phyloP scores from a whole-genome alignment of 345 rosid genomes.

The Euclidium syriacum region DNA sequence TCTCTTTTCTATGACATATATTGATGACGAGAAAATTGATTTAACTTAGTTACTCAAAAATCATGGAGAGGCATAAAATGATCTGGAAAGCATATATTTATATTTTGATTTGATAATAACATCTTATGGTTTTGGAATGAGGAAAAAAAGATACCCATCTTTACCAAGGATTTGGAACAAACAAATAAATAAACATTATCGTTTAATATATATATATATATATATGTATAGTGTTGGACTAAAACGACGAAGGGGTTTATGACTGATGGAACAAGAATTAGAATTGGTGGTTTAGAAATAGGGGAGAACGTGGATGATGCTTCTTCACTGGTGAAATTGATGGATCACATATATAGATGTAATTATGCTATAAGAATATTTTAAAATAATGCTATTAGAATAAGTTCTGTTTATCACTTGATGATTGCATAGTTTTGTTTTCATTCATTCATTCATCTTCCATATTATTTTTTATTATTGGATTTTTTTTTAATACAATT shows the following conservation, averaged over 20 bases:
- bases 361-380: no score
- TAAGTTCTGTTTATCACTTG: constrained; percentile 30
- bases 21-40: constrained; percentile 7
- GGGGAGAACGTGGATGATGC: constrained; percentile 24
- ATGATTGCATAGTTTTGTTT: not conserved
- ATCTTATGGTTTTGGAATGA: constrained; percentile 21
- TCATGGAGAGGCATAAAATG: constrained; percentile 3
- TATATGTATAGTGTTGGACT: not conserved
- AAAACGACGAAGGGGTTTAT: constrained; percentile 3
- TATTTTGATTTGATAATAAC: constrained; percentile 16
- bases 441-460: constrained; percentile 11
- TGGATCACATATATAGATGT: constrained; percentile 10
- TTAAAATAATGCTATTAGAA: constrained; percentile 28
- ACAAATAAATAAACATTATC: not conserved
- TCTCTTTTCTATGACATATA: not conserved
- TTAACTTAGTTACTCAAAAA: not conserved
- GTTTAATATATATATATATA: not conserved
- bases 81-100: constrained; percentile 6
- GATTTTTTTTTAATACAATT: no score
- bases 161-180: constrained; percentile 21
- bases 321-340: constrained; percentile 20
- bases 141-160: not conserved
- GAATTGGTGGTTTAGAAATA: constrained; percentile 22
- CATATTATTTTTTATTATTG: not conserved
- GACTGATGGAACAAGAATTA: constrained; percentile 21